Conservation (phyloP, 495 filamentous ascomycete genomes). For the Penicillium steckii region DNA sequence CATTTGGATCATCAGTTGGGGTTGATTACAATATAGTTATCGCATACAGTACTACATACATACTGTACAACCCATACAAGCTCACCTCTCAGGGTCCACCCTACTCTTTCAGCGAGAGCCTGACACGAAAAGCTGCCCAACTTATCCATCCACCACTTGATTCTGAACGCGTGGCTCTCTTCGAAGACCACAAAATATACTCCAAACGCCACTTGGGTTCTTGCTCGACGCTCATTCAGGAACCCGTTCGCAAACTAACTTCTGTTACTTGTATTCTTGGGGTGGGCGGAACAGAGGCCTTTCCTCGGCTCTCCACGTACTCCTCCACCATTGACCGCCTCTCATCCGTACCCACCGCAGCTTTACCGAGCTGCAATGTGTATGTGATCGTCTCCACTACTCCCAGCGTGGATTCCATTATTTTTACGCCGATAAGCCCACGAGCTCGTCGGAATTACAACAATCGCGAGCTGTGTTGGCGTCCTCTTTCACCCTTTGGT, state of each 20-base stretch:
- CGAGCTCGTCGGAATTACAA: not conserved
- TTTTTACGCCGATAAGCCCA: not conserved
- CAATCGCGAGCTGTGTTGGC: slow-evolving; percentile 5
- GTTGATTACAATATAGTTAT: no score
- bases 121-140: slow-evolving; percentile 9
- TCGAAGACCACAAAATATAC: no score
- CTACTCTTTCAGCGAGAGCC: not conserved
- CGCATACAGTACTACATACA: not conserved
- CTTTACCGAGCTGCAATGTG: slow-evolving; percentile 2
- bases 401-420: not conserved
- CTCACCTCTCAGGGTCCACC: not conserved
- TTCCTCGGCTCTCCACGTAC: not conserved
- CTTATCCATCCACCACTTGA: slow-evolving; percentile 15
- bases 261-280: no score
- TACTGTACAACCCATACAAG: not conserved
- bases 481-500: not conserved
- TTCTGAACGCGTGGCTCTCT: slow-evolving; percentile 21
- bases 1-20: no score
- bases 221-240: not conserved
- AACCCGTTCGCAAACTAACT: slow-evolving; percentile 6
- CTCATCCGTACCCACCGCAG: slow-evolving; percentile 10
- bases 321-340: slow-evolving; percentile 15
- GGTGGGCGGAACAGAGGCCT: not conserved
- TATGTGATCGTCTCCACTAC: slow-evolving; percentile 2
- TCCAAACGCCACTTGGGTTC: not conserved